Percentiles rank a stretch among this genome's conserved stretches.
These are phyloP conservation scores for Coniochaeta ligniaria DNA, from an alignment of 2,329 filamentous ascomycete genomes.

Conservation along the genomic window DNA sequence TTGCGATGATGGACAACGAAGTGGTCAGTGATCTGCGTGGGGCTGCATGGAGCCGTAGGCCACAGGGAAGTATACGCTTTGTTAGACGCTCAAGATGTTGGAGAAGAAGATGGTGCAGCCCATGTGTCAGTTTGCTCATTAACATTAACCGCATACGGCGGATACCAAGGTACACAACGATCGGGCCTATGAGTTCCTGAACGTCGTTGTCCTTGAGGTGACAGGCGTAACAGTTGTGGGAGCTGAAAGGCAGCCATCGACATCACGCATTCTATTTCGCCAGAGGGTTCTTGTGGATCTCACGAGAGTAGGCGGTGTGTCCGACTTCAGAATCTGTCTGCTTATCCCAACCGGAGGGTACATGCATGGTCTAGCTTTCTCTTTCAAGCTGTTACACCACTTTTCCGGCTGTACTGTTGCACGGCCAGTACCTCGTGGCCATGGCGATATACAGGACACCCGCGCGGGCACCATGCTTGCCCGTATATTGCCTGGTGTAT, in stretches of 20 bases:
- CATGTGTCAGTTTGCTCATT: background rate
- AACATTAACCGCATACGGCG: background rate
- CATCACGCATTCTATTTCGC: background rate
- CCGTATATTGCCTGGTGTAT: background rate
- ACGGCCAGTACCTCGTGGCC: background rate
- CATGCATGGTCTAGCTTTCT: background rate
- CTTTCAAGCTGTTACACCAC: background rate
- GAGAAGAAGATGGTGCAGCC: background rate
- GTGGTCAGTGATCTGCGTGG: background rate
- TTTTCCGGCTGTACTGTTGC: background rate
- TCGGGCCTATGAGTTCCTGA: background rate
- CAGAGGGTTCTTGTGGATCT: background rate
- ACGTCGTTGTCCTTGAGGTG: background rate
- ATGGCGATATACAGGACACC: background rate
- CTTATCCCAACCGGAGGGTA: background rate
- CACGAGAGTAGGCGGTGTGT: background rate
- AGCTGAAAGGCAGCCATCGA: background rate
- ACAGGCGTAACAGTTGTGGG: background rate
- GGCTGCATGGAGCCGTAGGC: background rate
- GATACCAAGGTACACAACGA: background rate
- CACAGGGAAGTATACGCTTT: background rate
- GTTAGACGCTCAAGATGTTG: background rate
- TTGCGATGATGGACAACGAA: background rate
- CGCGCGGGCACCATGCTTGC: background rate
- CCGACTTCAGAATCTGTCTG: background rate